Evolutionary conservation across 1,284 basidiomycete genomes (phyloP), one percentile per base, ranked within the genome.

Genomic region (Neotropicomus parvogracilis): DNA sequence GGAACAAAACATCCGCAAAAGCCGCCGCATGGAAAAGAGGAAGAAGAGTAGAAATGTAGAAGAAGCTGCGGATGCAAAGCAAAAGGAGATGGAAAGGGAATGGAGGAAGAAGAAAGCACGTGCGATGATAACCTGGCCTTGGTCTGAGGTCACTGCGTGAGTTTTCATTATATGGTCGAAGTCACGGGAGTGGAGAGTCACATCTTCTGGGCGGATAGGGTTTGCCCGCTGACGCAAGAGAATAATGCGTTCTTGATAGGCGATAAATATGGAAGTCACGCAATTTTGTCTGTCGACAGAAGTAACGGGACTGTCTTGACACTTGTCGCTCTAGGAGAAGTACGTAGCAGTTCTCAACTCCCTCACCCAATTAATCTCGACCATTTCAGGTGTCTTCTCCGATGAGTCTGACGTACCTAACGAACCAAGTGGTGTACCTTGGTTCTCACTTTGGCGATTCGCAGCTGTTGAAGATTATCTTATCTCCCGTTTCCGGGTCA

Each of bases 391-490:
- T 78, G 7, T 90, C 92, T 1, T 77, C 92, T 6, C 75, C 91
- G 0, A 88, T 79, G 3, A 80, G 84, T 2, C 60, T 97, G 44
- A 83, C 88, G 1, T 86, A 91, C 61, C 74, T 95, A n/a, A 77
- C 82, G 13, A 78, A 80, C 26, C 81, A 86, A 58, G 69, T 80
- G n/a, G 52, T 95, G 12, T 97, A 86, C 62, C 71, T 94, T 5
- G 87, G 91, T 2, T 95, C 93, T 1, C 85, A 91, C 53, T 75
- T 80, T 28, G 92, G 91, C 14, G 85, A 95, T 63, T 88, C 91
- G 0, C 85, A 90, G 54, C 66, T 97, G 12, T 58, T 95, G 2
- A 75, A 77, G 31, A 74, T 93, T 47, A 73, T 71, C 29, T 57
- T 72, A 9, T 68, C 74, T 1, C 73, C 78, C 2, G 56, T 69